Conservation (phyloP, 768 basidiomycete genomes). For the Dioszegia hungarica region DNA sequence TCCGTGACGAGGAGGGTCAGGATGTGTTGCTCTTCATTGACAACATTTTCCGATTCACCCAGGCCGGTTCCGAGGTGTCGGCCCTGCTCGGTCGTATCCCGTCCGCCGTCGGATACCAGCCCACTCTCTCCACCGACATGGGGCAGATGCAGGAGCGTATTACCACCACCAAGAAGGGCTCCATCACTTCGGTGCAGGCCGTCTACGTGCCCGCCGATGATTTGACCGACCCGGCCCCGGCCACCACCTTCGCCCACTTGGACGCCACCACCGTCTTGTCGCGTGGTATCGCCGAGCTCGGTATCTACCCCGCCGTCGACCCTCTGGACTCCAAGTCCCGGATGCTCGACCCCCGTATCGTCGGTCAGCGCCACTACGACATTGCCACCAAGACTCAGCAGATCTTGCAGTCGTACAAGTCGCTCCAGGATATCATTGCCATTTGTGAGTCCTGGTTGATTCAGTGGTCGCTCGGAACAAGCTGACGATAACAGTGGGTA, state of each 20-base stretch:
- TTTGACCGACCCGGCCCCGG: slow-evolving; percentile 99
- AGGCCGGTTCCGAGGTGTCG: slow-evolving; percentile 99
- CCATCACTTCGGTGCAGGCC: slow-evolving; percentile 98
- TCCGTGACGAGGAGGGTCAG: slow-evolving; percentile 99
- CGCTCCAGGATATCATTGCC: slow-evolving; percentile 86
- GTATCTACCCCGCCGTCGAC: slow-evolving; percentile 99
- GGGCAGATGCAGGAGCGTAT: slow-evolving; percentile 99
- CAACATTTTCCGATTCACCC: slow-evolving; percentile 99
- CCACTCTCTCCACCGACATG: slow-evolving; percentile 99
- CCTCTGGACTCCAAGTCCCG: slow-evolving; percentile 99
- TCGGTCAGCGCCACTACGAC: slow-evolving; percentile 82
- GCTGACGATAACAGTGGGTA: slow-evolving; percentile 60
- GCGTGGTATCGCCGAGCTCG: slow-evolving; percentile 73
- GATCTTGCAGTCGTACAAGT: slow-evolving; percentile 59
- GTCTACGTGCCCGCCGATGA: slow-evolving; percentile 99
- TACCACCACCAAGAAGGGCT: slow-evolving; percentile 99
- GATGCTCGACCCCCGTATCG: slow-evolving; percentile 99
- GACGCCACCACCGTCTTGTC: slow-evolving; percentile 99
- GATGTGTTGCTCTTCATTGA: slow-evolving; percentile 99
- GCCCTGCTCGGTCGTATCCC: slow-evolving; percentile 99
- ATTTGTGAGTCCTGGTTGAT: slow-evolving; percentile 60
- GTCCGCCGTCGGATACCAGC: slow-evolving; percentile 99
- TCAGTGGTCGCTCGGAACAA: not conserved
- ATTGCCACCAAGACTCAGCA: slow-evolving; percentile 96
- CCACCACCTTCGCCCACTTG: slow-evolving; percentile 99